Percentiles rank a stretch among this genome's conserved stretches.
phyloP scores from a whole-genome alignment of 2,329 filamentous ascomycete genomes.

The Exophiala xenobiotica region DNA sequence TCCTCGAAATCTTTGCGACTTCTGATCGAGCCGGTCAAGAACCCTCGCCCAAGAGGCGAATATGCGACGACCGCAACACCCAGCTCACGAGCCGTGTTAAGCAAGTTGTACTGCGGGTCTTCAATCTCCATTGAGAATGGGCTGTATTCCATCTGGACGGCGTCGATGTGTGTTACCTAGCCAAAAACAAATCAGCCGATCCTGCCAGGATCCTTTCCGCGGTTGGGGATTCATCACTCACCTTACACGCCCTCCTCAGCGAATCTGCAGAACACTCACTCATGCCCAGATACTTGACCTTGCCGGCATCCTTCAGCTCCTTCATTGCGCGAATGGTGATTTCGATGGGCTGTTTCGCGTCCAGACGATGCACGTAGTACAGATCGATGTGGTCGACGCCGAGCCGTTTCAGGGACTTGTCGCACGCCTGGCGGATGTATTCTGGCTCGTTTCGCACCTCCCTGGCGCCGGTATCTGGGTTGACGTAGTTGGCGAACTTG shows the following conservation, averaged over 20 bases:
- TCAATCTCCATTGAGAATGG: slow-evolving; percentile 52
- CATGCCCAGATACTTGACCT: slow-evolving; percentile 53
- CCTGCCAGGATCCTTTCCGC: not conserved
- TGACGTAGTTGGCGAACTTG: slow-evolving; percentile 29
- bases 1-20: slow-evolving; percentile 40
- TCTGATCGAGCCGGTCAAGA: slow-evolving; percentile 37
- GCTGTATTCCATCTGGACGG: slow-evolving; percentile 53
- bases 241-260: slow-evolving; percentile 47
- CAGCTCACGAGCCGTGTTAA: slow-evolving; percentile 49
- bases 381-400: slow-evolving; percentile 44
- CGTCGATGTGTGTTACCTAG: slow-evolving; percentile 48
- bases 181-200: too few species aligned
- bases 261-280: slow-evolving; percentile 48
- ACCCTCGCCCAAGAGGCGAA: slow-evolving; percentile 42
- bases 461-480: slow-evolving; percentile 26
- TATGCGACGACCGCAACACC: slow-evolving; percentile 45
- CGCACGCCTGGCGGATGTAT: slow-evolving; percentile 34
- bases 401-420: slow-evolving; percentile 34
- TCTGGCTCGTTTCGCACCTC: slow-evolving; percentile 32
- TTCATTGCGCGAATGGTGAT: slow-evolving; percentile 42
- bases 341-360: slow-evolving; percentile 37
- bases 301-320: slow-evolving; percentile 48
- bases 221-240: not conserved
- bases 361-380: slow-evolving; percentile 46
- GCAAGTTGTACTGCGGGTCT: slow-evolving; percentile 36